Percentiles rank a stretch among this genome's conserved stretches.
phyloP scores from a whole-genome alignment of 768 basidiomycete species.

The Phlebiopsis flavidoalba region DNA sequence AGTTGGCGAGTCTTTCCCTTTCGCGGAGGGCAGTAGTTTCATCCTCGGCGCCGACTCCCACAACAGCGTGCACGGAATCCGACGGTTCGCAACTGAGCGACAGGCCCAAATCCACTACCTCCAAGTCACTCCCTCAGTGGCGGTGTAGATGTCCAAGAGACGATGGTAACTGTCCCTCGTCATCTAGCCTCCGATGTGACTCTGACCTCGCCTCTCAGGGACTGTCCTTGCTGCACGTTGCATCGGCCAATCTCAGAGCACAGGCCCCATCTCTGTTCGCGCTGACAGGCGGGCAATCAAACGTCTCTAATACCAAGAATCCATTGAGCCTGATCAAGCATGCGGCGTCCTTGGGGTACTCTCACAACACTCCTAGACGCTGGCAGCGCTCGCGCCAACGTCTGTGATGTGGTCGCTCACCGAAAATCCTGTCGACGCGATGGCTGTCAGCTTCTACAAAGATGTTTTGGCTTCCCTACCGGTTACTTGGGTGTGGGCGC shows the following conservation, averaged over 20 bases:
- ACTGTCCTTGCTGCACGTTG: constrained; percentile 44
- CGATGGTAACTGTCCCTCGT: constrained; percentile 44
- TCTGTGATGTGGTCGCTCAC: constrained; percentile 61
- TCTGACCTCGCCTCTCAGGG: constrained; percentile 33
- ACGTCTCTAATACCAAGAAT: constrained; percentile 73
- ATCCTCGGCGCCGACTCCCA: constrained; percentile 77
- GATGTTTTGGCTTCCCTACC: constrained; percentile 85
- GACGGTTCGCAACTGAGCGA: constrained; percentile 57
- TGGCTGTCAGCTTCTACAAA: constrained; percentile 86
- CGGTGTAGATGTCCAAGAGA: constrained; percentile 52
- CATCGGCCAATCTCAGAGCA: constrained; percentile 38
- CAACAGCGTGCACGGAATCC: constrained; percentile 80
- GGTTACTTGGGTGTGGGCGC: constrained; percentile 81
- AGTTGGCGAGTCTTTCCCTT: constrained; percentile 78
- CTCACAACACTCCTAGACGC: constrained; percentile 78
- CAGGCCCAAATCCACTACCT: constrained; percentile 63
- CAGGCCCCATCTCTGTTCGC: constrained; percentile 62
- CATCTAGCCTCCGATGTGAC: neutral
- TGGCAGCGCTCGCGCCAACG: constrained; percentile 74
- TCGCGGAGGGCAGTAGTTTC: constrained; percentile 49
- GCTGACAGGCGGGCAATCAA: constrained; percentile 74
- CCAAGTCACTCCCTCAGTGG: constrained; percentile 55
- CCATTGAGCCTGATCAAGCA: constrained; percentile 58
- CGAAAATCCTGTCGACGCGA: constrained; percentile 69
- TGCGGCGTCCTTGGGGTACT: constrained; percentile 65